Percentiles rank a stretch among this genome's conserved stretches.
Conservation (phyloP, 371 early-diverging fungal species). For the Lichtheimia ramosa region DNA sequence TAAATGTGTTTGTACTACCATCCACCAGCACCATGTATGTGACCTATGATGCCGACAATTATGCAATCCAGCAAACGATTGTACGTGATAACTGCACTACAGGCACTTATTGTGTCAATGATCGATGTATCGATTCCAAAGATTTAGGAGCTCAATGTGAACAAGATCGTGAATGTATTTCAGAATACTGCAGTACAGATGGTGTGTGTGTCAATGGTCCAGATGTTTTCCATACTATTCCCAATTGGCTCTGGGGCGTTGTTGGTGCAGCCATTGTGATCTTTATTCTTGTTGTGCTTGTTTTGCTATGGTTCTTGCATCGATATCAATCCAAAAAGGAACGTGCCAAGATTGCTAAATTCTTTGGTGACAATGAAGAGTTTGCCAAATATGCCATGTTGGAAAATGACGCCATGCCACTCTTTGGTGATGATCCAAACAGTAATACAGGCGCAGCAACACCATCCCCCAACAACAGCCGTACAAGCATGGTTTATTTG, state of each 20-base stretch:
- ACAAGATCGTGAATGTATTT: constrained; percentile 48
- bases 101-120: constrained; percentile 33
- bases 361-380: constrained; percentile 46
- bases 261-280: constrained; percentile 31
- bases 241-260: constrained; percentile 44
- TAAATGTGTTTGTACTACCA: too few relatives aligned
- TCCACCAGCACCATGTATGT: constrained; percentile 23
- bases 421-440: not conserved
- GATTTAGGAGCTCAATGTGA: constrained; percentile 17
- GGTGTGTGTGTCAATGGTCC: constrained; percentile 40
- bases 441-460: not conserved
- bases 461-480: constrained; percentile 1
- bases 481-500: constrained; percentile 32
- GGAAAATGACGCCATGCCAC: constrained; percentile 16
- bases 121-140: constrained; percentile 30
- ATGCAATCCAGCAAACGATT: constrained; percentile 31
- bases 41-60: constrained; percentile 29
- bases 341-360: constrained; percentile 36
- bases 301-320: constrained; percentile 40
- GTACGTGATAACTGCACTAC: constrained; percentile 49
- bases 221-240: constrained; percentile 40
- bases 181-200: constrained; percentile 34
- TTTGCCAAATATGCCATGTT: constrained; percentile 43
- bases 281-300: constrained; percentile 32
- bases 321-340: constrained; percentile 48